These are phyloP conservation scores for Hyaloscypha variabilis DNA, from an alignment of 495 filamentous ascomycete genomes.

Conservation along the genomic window DNA sequence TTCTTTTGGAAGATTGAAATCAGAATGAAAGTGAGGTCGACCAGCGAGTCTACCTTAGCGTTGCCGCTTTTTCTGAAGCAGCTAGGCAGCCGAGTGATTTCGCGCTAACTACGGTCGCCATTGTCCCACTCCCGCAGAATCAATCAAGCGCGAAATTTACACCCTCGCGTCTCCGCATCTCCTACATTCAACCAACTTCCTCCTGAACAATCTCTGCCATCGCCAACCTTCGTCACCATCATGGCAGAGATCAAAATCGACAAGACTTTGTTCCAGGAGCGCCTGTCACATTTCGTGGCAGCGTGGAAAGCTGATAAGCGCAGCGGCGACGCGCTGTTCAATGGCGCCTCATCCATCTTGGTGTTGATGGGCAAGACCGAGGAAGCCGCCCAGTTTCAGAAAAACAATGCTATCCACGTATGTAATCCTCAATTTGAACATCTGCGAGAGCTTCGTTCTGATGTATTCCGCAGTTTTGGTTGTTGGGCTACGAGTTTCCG, in stretches of 20 bases:
- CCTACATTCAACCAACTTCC: background rate
- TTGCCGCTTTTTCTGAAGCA: too few species aligned
- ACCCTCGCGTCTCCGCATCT: conserved; percentile 28
- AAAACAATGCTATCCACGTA: conserved; percentile 96
- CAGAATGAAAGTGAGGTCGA: too few species aligned
- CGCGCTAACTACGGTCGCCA: conserved; percentile 12
- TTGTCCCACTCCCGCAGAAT: background rate
- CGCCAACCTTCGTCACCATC: conserved; percentile 33
- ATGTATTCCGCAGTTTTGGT: conserved; percentile 75
- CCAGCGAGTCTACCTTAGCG: too few species aligned
- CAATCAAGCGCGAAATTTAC: conserved; percentile 29
- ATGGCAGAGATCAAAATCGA: conserved; percentile 84
- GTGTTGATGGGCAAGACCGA: conserved; percentile 94
- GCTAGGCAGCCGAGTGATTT: background rate
- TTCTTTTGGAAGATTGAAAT: too few species aligned
- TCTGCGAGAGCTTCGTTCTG: conserved; percentile 8
- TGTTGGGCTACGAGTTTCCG: conserved; percentile 98
- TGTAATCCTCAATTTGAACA: conserved; percentile 35
- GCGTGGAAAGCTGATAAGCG: conserved; percentile 97
- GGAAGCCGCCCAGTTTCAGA: conserved; percentile 79
- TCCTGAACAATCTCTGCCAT: conserved; percentile 29
- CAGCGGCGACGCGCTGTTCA: conserved; percentile 76
- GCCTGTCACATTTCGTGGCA: conserved; percentile 79
- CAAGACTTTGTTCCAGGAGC: conserved; percentile 87
- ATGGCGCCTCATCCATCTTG: conserved; percentile 80